These are phyloP conservation scores for Arbutus unedo DNA, from an alignment of 148 eudicot genomes.

Conservation along the genomic window DNA sequence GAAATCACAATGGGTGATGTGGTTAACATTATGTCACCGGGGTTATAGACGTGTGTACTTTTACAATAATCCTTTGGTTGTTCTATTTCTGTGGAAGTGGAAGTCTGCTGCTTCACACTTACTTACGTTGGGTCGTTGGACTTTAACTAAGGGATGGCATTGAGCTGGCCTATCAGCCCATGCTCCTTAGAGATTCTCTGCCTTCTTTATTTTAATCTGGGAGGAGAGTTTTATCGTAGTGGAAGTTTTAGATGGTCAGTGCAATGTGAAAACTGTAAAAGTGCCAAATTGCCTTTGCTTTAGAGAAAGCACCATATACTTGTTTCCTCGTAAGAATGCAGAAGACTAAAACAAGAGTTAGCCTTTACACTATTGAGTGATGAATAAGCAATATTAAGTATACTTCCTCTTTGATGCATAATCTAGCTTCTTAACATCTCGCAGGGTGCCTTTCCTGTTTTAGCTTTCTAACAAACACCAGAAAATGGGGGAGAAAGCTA, in stretches of 20 bases:
- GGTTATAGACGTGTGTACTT: not conserved
- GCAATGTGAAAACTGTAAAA: not conserved
- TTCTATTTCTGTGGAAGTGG: not conserved
- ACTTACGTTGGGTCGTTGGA: not conserved
- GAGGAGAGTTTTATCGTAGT: not conserved
- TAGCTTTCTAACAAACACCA: slow-evolving; percentile 6
- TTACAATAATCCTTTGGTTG: not conserved
- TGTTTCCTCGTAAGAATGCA: not conserved
- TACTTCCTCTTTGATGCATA: not conserved
- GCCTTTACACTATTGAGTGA: not conserved
- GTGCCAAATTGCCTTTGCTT: not conserved
- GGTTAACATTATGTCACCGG: not conserved
- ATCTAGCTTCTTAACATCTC: not conserved
- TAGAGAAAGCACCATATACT: not conserved
- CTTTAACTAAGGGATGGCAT: not conserved
- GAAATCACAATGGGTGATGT: slow-evolving; percentile 4
- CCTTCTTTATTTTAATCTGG: not conserved
- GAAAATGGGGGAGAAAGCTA: not conserved
- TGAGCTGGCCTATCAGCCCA: not conserved
- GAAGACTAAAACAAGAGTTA: not conserved
- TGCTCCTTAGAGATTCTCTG: not conserved
- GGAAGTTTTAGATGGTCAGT: slow-evolving; percentile 1
- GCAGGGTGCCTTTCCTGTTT: not conserved
- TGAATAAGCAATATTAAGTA: not conserved
- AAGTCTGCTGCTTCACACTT: slow-evolving; percentile 12